Conservation (phyloP, 129 eudicot species). For the Helichrysum umbraculigerum region DNA sequence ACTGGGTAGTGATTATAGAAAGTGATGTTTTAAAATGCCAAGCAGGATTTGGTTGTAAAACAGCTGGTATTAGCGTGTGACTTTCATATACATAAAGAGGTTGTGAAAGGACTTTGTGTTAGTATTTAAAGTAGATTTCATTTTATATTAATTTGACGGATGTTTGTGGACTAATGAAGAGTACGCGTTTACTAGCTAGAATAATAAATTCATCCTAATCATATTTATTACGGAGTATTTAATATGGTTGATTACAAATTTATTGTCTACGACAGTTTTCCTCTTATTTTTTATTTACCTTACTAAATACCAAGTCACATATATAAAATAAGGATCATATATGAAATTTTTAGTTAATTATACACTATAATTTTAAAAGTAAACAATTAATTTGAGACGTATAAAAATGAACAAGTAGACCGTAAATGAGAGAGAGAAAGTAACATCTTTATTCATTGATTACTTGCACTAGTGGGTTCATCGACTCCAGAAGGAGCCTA, state of each 20-base stretch:
- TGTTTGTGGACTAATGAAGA: not conserved
- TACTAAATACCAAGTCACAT: too few relatives aligned
- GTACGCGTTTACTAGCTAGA: not conserved
- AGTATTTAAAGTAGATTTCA: too few relatives aligned
- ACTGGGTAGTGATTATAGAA: not conserved
- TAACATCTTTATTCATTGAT: not conserved
- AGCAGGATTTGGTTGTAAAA: constrained; percentile 5
- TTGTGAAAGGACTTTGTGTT: not conserved
- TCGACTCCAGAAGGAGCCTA: not conserved
- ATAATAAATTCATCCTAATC: not conserved
- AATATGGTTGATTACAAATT: not conserved
- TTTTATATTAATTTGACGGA: not conserved
- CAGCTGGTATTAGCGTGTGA: constrained; percentile 23
- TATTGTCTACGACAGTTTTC: too few relatives aligned
- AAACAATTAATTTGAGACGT: too few relatives aligned
- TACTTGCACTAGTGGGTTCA: not conserved
- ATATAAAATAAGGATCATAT: too few relatives aligned
- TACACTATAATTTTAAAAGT: too few relatives aligned
- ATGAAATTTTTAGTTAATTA: too few relatives aligned
- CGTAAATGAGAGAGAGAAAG: too few relatives aligned
- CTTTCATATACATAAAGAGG: not conserved
- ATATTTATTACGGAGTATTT: not conserved
- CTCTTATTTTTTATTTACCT: too few relatives aligned
- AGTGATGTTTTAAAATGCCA: constrained; percentile 1
- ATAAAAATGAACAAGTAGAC: too few relatives aligned